Conservation (phyloP, 129 eudicot genomes). For the Heracleum sosnowskyi region DNA sequence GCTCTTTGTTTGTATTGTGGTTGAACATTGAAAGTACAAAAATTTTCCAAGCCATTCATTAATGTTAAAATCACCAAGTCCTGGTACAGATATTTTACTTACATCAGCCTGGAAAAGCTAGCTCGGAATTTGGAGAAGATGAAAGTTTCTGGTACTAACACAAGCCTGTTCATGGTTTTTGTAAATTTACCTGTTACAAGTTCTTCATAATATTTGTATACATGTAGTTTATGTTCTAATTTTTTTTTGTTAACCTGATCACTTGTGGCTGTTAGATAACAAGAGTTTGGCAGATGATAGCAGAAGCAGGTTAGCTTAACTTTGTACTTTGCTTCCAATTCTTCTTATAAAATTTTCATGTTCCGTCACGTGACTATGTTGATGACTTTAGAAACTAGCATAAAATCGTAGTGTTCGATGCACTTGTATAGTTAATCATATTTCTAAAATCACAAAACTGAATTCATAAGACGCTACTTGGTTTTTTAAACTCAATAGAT, state of each 20-base stretch:
- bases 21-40: not conserved
- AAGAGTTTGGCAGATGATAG: conserved; percentile 18
- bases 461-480: not conserved
- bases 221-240: not conserved
- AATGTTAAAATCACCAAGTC: not conserved
- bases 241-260: not conserved
- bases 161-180: not conserved
- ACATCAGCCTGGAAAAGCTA: conserved; percentile 65
- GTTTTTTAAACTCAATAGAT: not conserved
- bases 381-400: not conserved
- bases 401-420: not conserved
- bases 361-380: not conserved
- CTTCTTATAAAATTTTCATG: not conserved
- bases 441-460: not conserved
- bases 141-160: conserved; percentile 35
- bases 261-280: conserved; percentile 20
- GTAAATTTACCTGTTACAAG: not conserved
- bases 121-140: conserved; percentile 39
- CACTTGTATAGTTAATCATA: not conserved
- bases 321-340: not conserved
- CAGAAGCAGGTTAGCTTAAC: conserved; percentile 40
- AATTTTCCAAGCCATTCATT: not conserved
- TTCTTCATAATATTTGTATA: not conserved
- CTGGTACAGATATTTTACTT: conserved; percentile 67
- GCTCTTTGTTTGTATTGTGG: not conserved